Conservation (phyloP, 2,329 filamentous ascomycete genomes). For the Ceratocystiopsis brevicomis region DNA sequence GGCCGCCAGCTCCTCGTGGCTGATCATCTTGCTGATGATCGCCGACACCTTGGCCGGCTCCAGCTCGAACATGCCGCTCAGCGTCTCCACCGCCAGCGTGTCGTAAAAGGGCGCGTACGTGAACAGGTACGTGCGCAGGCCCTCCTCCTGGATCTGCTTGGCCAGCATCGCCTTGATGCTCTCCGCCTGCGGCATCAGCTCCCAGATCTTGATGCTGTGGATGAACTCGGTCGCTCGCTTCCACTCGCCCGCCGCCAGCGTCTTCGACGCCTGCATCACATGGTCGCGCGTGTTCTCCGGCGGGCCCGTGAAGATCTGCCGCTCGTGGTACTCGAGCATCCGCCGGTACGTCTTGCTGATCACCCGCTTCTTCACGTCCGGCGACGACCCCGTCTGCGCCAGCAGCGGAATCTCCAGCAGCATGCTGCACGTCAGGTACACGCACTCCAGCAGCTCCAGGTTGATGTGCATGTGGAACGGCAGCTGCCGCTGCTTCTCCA, state of each 20-base stretch:
- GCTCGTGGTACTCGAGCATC: conserved; percentile 98
- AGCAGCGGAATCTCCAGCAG: conserved; percentile 93
- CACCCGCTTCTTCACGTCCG: conserved; percentile 89
- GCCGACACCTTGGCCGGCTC: conserved; percentile 79
- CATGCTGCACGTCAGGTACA: conserved; percentile 98
- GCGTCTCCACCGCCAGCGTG: conserved; percentile 69
- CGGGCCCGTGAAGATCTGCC: conserved; percentile 95
- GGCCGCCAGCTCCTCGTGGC: conserved; percentile 90
- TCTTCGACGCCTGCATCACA: conserved; percentile 97
- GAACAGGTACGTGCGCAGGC: conserved; percentile 94
- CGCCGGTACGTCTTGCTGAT: conserved; percentile 99
- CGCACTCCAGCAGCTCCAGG: conserved; percentile 90
- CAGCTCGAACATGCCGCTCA: conserved; percentile 91
- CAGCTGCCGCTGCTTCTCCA: conserved; percentile 91
- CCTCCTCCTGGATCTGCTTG: conserved; percentile 96
- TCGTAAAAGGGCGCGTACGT: conserved; percentile 99
- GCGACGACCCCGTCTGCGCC: conserved; percentile 88
- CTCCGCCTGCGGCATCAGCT: conserved; percentile 79
- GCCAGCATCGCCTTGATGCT: conserved; percentile 96
- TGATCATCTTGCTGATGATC: conserved; percentile 97
- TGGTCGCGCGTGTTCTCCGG: conserved; percentile 98
- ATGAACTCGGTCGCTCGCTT: conserved; percentile 90
- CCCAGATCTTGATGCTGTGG: conserved; percentile 99
- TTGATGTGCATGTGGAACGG: conserved; percentile 99
- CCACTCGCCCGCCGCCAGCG: conserved; percentile 92